Conservation (phyloP, 2,329 filamentous ascomycete species). For the Claviceps maximensis region DNA sequence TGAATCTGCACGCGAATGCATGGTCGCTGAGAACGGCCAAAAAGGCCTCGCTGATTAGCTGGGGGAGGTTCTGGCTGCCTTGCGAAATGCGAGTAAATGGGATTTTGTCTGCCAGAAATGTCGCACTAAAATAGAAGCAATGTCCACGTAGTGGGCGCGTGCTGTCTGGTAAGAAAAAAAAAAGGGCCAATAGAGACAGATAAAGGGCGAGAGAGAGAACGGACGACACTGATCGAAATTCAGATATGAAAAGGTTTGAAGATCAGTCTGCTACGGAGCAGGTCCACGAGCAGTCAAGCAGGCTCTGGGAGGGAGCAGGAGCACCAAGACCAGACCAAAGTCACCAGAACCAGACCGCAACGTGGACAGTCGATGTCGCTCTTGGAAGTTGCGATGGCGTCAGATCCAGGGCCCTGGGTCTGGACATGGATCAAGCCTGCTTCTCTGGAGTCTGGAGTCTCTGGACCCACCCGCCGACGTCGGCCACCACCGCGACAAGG, state of each 20-base stretch:
- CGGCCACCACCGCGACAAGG: no score
- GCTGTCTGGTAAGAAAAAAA: not conserved
- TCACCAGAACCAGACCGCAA: not conserved
- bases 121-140: not conserved
- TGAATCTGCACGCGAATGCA: not conserved
- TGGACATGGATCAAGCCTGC: no score
- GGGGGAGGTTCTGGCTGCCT: not conserved
- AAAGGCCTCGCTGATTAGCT: conserved; percentile 2
- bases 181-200: not conserved
- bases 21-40: not conserved
- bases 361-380: not conserved
- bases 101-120: not conserved
- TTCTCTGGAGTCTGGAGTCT: no score
- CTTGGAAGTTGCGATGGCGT: conserved; percentile 7
- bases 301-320: no score
- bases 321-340: no score
- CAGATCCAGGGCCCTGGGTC: conserved; percentile 2
- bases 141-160: not conserved
- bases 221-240: not conserved
- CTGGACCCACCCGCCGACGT: not conserved
- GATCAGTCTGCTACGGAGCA: not conserved
- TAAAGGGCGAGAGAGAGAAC: not conserved
- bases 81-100: not conserved
- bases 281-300: not conserved
- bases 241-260: not conserved